Evolutionary conservation across 768 basidiomycete species (phyloP), one percentile per base, ranked within the genome.

Genomic region (Phylloporus sp.): DNA sequence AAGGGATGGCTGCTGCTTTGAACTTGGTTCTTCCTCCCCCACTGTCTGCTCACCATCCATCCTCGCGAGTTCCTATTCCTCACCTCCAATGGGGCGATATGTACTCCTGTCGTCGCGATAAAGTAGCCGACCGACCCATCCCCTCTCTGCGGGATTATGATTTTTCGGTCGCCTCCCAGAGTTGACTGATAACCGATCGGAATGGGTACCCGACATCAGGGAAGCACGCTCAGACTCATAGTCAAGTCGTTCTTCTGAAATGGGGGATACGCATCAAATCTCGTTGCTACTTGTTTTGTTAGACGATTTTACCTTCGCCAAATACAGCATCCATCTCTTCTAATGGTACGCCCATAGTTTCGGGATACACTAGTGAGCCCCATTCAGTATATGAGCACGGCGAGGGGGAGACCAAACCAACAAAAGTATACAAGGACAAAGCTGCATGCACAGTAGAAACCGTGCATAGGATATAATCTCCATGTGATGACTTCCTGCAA

Each of bases 391-490:
- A 39, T 29, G 38, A 7, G 13, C 15, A 40, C 9, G 9, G 3
- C 7, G 23, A 29, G 28, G 14, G 22, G 20, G 4, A 33, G 44
- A 35, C n/a, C 22, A 46, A 4, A 75, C 86, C 54, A 61, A 91
- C 81, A 66, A 67, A 90, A 87, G 65, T 87, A 90, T 6, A 92
- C 87, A 35, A 92, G 71, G 38, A 95, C 70, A 62, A 94, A 89
- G 60, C 90, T 90, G 59, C 87, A 84, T 9, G 79, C 79, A 62
- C 91, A 92, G 67, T 91, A 93, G 69, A 91, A 91, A 20, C 85
- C 90, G 57, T 95, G 92, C 91, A 97, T 94, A 1, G 90, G 90
- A 69, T 97, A 96, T 44, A 97, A 64, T 38, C 88, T 77, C 93
- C 94, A 98, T 33, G 77, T 77, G 55, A 97, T 95, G 18, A 78